phyloP scores from a whole-genome alignment of 177 flowering plant genomes.

The Tripterygium wilfordii region DNA sequence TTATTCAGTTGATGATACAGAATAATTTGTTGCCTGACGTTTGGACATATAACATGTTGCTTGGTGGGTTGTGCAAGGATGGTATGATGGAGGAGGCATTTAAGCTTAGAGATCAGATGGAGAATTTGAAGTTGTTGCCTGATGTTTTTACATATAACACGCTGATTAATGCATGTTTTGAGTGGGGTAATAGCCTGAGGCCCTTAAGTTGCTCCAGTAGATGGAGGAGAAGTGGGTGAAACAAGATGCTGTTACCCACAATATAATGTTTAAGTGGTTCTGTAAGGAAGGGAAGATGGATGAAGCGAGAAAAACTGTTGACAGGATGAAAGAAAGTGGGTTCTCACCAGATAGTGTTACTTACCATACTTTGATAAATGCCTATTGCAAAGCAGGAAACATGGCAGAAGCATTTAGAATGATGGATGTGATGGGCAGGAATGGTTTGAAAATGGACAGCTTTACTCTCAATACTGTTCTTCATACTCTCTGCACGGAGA shows the following conservation, averaged over 20 bases:
- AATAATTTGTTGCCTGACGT: slow-evolving; percentile 37
- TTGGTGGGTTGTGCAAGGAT: slow-evolving; percentile 37
- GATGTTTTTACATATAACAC: slow-evolving; percentile 61
- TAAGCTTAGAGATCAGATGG: slow-evolving; percentile 43
- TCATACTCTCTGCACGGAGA: slow-evolving; percentile 36
- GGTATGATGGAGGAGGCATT: slow-evolving; percentile 46
- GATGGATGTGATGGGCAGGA: slow-evolving; percentile 51
- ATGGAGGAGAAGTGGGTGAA: slow-evolving; percentile 43
- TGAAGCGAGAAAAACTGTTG: slow-evolving; percentile 32
- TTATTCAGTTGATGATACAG: slow-evolving; percentile 49
- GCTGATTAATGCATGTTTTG: slow-evolving; percentile 42
- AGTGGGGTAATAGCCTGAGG: slow-evolving; percentile 21
- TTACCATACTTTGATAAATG: slow-evolving; percentile 54
- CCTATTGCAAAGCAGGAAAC: slow-evolving; percentile 36
- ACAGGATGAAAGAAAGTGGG: slow-evolving; percentile 47
- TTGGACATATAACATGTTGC: slow-evolving; percentile 56
- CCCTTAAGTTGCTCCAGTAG: slow-evolving; percentile 33
- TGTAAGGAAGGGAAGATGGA: slow-evolving; percentile 48
- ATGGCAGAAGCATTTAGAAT: slow-evolving; percentile 35
- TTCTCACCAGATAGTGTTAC: slow-evolving; percentile 44
- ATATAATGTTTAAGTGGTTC: slow-evolving; percentile 43
- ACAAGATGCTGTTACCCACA: slow-evolving; percentile 41
- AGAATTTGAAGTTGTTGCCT: slow-evolving; percentile 35
- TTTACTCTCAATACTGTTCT: slow-evolving; percentile 43
- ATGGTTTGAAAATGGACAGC: slow-evolving; percentile 41